Evolutionary conservation across 192 early-diverging fungal genomes (phyloP), one percentile per base, ranked within the genome.

Genomic region (Cladochytrium replicatum): DNA sequence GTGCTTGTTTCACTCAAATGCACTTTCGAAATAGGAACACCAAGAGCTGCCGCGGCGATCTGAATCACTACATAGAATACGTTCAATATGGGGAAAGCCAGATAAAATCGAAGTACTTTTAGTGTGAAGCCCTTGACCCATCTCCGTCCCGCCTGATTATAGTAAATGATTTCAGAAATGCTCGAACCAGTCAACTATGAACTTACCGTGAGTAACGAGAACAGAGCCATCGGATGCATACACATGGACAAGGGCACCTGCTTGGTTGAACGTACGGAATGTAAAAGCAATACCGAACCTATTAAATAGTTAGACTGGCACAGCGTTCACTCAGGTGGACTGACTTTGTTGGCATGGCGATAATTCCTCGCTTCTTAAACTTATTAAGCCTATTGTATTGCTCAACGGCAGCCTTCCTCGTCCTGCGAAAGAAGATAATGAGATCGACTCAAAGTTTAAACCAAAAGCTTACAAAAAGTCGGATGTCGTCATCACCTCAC

Each of bases 91-190:
- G 8, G 41, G 39, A 13, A 30, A 22, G 24, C 8, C 13, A 54
- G 7, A 28, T 4, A 22, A 4, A 5, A 54, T 19, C 27, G 13
- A 44, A 44, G 23, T 63, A 62, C 63, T 84, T 67, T 92, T 92
- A 11, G 88, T 92, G 52, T 90, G 83, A 50, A 92, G 57, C 5
- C 89, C 89, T 61, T 92, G 89, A 31, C 89, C 89, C 86, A 92
- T 89, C 53, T 92, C 87, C n/a, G 84, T 83, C 30, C 86, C 86
- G 19, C 66, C 9, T 6, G 31, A 13, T n/a, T 51, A 8, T 23
- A 6, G 11, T 9, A 32, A 6, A n/a, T 6, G 8, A 13, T 6
- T 6, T 48, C 38, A 19, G n/a, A 11, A 22, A 9, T 43, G 42
- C 47, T 7, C 17, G 34, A 13, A 37, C 13, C 13, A 37, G 34